These are phyloP conservation scores for Dipodascopsis uninucleata DNA, from an alignment of 805 yeast species.

Conservation along the genomic window DNA sequence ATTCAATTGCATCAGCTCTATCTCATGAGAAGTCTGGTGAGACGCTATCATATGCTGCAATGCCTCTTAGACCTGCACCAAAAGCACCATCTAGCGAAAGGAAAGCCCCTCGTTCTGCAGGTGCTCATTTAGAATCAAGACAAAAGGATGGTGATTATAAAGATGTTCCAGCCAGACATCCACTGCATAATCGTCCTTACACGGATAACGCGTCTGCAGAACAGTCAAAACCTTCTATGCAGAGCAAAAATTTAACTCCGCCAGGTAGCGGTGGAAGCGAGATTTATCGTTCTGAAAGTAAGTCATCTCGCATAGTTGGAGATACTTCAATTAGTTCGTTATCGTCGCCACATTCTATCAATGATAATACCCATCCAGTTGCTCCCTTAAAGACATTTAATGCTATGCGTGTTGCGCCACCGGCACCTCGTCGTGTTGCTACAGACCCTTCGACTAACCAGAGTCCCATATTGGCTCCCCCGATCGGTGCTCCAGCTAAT, in stretches of 20 bases:
- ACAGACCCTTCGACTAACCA: too few relatives aligned
- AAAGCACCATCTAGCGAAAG: neutral
- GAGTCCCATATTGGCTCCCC: too few relatives aligned
- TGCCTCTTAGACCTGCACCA: constrained; percentile 1
- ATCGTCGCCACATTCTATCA: too few relatives aligned
- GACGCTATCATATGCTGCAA: too few relatives aligned
- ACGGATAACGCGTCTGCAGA: constrained; percentile 40
- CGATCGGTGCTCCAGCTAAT: constrained; percentile 17
- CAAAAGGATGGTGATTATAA: neutral
- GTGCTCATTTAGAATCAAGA: neutral
- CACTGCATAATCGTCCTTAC: constrained; percentile 11
- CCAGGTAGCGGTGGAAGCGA: constrained; percentile 14
- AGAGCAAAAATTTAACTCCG: constrained; percentile 7
- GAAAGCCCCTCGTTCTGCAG: constrained; percentile 4
- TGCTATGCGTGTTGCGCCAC: constrained; percentile 25
- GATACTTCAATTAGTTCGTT: neutral
- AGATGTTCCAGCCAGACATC: constrained; percentile 21
- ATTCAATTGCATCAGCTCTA: too few relatives aligned
- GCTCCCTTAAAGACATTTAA: constrained; percentile 20
- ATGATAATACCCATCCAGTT: neutral
- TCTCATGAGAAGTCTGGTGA: too few relatives aligned
- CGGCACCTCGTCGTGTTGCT: constrained; percentile 17
- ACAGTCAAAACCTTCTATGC: constrained; percentile 4
- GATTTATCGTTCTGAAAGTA: too few relatives aligned
- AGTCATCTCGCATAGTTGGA: too few relatives aligned